Conservation (phyloP, 2,329 filamentous ascomycete genomes). For the Fusarium veterinarium region DNA sequence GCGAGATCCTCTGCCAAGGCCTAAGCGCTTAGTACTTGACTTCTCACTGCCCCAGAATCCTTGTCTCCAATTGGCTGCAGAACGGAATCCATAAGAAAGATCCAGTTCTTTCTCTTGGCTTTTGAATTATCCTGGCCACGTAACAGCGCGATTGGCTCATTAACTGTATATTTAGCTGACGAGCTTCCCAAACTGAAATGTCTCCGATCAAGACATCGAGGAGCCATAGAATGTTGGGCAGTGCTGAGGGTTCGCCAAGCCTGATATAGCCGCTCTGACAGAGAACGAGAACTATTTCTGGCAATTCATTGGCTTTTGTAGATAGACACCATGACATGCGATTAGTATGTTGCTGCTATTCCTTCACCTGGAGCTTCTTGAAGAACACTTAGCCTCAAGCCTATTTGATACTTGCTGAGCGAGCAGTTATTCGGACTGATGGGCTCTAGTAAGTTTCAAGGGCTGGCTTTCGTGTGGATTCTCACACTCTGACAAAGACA, state of each 20-base stretch:
- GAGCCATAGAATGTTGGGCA: rapidly evolving
- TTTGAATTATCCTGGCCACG: background rate
- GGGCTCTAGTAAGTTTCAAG: too few species aligned
- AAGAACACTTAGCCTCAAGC: too few species aligned
- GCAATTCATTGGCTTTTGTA: too few species aligned
- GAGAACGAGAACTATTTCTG: rapidly evolving
- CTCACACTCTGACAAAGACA: too few species aligned
- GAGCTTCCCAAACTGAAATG: background rate
- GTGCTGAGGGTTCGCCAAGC: background rate
- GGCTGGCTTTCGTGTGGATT: too few species aligned
- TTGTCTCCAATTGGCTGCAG: background rate
- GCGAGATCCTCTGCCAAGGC: background rate
- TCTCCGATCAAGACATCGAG: background rate
- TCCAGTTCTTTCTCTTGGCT: background rate
- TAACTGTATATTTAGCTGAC: background rate
- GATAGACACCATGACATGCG: too few species aligned
- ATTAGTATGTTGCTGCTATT: too few species aligned
- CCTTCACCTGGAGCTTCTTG: too few species aligned
- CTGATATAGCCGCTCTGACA: background rate
- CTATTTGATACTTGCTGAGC: too few species aligned
- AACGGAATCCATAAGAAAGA: background rate
- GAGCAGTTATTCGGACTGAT: too few species aligned
- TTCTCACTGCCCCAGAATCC: background rate
- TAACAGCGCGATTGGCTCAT: background rate
- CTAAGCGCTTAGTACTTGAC: background rate